Percentiles rank a stretch among this genome's conserved stretches.
Conservation (phyloP, 352 stramenopile genomes). For the Phytophthora quininea region DNA sequence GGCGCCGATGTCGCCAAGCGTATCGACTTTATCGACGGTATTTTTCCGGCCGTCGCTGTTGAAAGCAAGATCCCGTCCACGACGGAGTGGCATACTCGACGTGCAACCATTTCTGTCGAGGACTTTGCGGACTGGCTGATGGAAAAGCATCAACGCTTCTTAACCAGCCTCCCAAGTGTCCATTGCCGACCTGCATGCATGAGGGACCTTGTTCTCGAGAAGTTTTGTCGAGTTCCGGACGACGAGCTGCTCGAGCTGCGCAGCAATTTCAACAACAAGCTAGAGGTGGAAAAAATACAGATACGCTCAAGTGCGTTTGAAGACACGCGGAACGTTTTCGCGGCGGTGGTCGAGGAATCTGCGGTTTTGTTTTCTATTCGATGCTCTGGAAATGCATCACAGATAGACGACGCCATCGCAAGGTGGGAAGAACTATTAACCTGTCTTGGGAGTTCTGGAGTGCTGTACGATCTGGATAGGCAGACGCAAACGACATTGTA, state of each 20-base stretch:
- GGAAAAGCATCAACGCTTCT: slow-evolving; percentile 11
- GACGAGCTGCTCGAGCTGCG: slow-evolving; percentile 9
- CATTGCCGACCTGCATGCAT: not conserved
- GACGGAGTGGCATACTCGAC: slow-evolving; percentile 8
- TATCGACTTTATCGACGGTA: slow-evolving; percentile 17
- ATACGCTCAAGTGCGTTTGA: not conserved
- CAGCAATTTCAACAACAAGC: not conserved
- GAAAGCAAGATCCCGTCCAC: slow-evolving; percentile 16
- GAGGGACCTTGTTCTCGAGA: slow-evolving; percentile 9
- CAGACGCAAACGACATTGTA: slow-evolving; percentile 3
- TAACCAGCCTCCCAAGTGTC: not conserved
- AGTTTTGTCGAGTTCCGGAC: slow-evolving; percentile 12
- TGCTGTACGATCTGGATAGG: not conserved
- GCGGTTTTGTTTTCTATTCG: slow-evolving; percentile 19
- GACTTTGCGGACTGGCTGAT: slow-evolving; percentile 23
- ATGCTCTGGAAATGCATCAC: not conserved
- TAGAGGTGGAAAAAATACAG: not conserved
- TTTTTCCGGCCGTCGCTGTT: slow-evolving; percentile 18
- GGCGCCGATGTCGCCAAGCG: slow-evolving; percentile 1
- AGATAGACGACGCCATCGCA: slow-evolving; percentile 10
- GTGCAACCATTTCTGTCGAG: not conserved
- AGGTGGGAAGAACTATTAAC: not conserved
- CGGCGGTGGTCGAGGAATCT: not conserved
- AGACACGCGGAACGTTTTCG: not conserved
- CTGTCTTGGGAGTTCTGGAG: no score